A percentile compares a stretch with the other conserved stretches of the same genome.
These are phyloP conservation scores for Marsdenia floribunda DNA, from an alignment of 257 asterid genomes.

Conservation along the genomic window DNA sequence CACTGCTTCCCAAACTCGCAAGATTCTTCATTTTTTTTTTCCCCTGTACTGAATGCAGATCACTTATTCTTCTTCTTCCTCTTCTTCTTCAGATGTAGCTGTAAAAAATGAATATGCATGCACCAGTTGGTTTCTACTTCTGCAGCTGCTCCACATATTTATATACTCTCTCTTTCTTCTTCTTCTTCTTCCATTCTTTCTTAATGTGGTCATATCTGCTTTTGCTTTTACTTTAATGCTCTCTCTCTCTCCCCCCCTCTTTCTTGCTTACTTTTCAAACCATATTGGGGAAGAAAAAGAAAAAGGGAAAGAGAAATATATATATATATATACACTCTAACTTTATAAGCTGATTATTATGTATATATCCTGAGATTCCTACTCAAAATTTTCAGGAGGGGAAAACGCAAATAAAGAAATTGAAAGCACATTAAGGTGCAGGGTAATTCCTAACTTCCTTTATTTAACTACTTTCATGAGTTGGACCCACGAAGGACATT, in stretches of 20 bases:
- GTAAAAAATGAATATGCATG: not conserved
- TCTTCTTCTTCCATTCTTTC: conserved; percentile 1
- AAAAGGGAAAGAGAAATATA: not conserved
- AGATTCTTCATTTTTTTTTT: conserved; percentile 40
- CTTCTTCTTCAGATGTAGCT: not conserved
- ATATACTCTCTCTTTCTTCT: too few species aligned
- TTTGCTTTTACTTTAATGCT: conserved; percentile 62
- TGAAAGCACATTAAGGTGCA: too few species aligned
- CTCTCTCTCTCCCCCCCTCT: conserved; percentile 25
- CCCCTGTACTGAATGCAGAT: not conserved
- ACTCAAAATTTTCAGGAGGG: not conserved
- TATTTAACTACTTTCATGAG: too few species aligned
- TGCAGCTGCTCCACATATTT: not conserved
- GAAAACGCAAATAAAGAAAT: too few species aligned
- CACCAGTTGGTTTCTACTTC: not conserved
- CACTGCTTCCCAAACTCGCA: conserved; percentile 51
- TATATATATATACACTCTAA: not conserved
- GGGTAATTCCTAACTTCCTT: too few species aligned
- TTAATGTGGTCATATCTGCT: conserved; percentile 5
- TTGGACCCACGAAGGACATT: too few species aligned
- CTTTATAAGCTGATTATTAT: not conserved
- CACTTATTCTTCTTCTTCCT: too few species aligned
- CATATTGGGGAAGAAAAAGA: conserved; percentile 21
- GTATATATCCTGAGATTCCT: not conserved
- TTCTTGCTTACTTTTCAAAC: conserved; percentile 54